Conservation (phyloP, 2,329 filamentous ascomycete species). For the Epichloe bromicola region DNA sequence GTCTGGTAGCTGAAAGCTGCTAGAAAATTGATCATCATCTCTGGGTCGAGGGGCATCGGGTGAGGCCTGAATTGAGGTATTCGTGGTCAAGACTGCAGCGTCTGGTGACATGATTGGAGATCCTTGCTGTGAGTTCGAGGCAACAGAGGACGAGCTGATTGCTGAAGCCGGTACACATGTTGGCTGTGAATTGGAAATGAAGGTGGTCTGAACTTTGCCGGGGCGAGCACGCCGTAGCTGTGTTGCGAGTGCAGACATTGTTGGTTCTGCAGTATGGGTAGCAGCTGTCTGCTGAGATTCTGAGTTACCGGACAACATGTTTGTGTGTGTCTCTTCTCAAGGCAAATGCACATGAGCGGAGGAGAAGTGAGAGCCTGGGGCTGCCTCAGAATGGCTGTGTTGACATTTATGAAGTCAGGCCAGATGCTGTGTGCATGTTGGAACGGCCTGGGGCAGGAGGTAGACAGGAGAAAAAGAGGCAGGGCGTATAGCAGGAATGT, state of each 20-base stretch:
- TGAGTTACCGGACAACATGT: constrained; percentile 14
- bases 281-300: constrained; percentile 13
- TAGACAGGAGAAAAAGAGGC: background rate
- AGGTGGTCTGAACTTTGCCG: constrained; percentile 33
- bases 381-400: constrained; percentile 18
- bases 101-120: constrained; percentile 47
- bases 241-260: constrained; percentile 29
- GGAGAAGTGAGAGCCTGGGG: constrained; percentile 10
- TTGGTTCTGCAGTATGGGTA: constrained; percentile 16
- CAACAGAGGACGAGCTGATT: constrained; percentile 41
- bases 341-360: constrained; percentile 13
- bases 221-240: constrained; percentile 31
- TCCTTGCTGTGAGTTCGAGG: constrained; percentile 40
- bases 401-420: constrained; percentile 25
- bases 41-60: constrained; percentile 48
- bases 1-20: constrained; percentile 59
- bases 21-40: constrained; percentile 37
- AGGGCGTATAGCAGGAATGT: constrained; percentile 3
- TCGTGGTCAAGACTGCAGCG: constrained; percentile 37
- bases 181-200: constrained; percentile 15
- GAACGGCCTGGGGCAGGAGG: constrained; percentile 15
- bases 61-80: constrained; percentile 53
- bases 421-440: constrained; percentile 23
- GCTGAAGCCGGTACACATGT: constrained; percentile 33
- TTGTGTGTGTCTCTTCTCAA: constrained; percentile 10